Base-by-base conservation (phyloP, 306 rosid species). In the Rubus idaeus region DNA sequence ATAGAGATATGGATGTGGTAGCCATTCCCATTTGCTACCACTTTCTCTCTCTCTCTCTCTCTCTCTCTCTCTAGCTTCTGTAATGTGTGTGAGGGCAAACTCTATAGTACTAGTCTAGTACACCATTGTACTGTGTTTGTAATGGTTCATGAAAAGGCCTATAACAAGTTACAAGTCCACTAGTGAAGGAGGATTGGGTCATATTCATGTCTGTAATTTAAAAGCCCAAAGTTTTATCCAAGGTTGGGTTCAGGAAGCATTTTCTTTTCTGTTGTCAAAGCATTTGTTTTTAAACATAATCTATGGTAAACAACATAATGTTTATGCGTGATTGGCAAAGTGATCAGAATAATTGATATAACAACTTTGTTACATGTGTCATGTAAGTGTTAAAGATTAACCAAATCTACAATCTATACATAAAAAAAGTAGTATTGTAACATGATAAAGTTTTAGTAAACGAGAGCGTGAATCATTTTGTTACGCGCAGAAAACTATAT, bases 1-100 rank as follows among this genome's bases (percentile, higher is more conserved):
- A 83, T 71, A 83, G 85, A 76, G 82, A 79, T 75, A 76, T 46
- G 57, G 87, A 85, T 78, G 82, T 30, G 66, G 81, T 68, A 68
- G 91, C 83, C 98, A 94, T 93, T 85, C 74, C 82, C 87, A 79
- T 79, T 88, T 74, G 84, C 86, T 66, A 51, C 79, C 77, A 68
- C 84, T 18, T 2, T 21, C 11, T 70, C 45, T 69, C 5, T 44
- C 49, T 58, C 71, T 64, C 13, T 70, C 77, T 77, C 49, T 37
- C 61, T 74, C 52, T 71, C 74, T 75, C 21, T 23, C 67, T 57
- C 64, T 4, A 40, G 73, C 52, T 26, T 71, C 66, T 46, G 78
- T 56, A 39, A 41, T 6, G 68, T 0, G 55, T 53, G 66, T 11
- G 55, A 20, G 56, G 37, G 9, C 18, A n/a, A 56, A 26, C 69